phyloP scores from a whole-genome alignment of 176 grass and related monocot species.

The Tillandsia fasciculata region DNA sequence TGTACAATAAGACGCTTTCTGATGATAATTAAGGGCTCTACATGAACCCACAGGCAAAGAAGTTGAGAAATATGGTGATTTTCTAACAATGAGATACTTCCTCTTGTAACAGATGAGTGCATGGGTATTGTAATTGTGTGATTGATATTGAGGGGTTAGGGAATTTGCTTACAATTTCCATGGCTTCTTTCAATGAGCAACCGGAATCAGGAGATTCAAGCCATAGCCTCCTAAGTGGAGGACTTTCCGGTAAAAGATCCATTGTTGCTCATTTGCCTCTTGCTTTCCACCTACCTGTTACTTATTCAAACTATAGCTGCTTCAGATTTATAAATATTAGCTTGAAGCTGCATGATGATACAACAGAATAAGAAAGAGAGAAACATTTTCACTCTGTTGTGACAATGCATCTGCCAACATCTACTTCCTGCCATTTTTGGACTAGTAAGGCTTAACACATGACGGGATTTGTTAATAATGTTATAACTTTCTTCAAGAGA shows the following conservation, averaged over 20 bases:
- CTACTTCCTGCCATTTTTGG: no score
- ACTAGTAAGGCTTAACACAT: no score
- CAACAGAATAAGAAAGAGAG: no score
- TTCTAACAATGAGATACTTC: neutral
- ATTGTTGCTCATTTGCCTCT: neutral
- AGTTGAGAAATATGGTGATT: neutral
- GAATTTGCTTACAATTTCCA: neutral
- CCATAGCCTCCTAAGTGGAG: constrained; percentile 7
- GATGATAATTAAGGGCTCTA: neutral
- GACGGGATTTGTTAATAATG: no score
- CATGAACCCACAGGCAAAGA: neutral
- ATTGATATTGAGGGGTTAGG: neutral
- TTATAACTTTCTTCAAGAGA: no score
- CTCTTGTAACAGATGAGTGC: neutral
- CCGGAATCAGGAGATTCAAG: constrained; percentile 4
- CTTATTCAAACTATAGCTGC: neutral
- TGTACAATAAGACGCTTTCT: neutral
- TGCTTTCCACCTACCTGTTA: neutral
- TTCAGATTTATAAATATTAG: neutral
- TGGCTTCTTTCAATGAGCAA: neutral
- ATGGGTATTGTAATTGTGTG: neutral
- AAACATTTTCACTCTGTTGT: no score
- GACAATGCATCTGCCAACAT: no score
- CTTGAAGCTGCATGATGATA: neutral
- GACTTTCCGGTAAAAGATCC: neutral